These are phyloP conservation scores for Coemansia sp. DNA, from an alignment of 192 early-diverging fungal species.

Conservation along the genomic window DNA sequence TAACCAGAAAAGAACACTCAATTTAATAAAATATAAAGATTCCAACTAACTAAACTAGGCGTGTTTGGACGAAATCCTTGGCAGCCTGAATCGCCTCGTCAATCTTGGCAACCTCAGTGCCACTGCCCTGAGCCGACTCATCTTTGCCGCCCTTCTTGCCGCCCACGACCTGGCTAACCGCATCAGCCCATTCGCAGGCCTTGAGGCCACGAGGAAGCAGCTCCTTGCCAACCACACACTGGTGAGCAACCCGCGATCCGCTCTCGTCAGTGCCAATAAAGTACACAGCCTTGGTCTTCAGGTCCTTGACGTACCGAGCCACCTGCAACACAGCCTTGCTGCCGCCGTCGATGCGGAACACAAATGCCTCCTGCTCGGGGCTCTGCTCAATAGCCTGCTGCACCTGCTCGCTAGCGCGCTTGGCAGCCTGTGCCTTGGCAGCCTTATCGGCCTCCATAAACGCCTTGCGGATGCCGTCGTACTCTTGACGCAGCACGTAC, in stretches of 20 bases:
- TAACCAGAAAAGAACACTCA: background rate
- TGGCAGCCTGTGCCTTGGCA: slow-evolving; percentile 77
- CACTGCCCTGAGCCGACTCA: slow-evolving; percentile 88
- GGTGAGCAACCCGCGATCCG: slow-evolving; percentile 70
- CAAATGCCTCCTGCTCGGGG: slow-evolving; percentile 54
- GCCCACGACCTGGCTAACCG: slow-evolving; percentile 76
- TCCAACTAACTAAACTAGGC: background rate
- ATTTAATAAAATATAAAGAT: background rate
- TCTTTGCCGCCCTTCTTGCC: slow-evolving; percentile 96
- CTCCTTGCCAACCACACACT: slow-evolving; percentile 78
- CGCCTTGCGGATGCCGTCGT: slow-evolving; percentile 70
- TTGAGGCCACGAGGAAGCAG: slow-evolving; percentile 76
- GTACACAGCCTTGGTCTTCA: slow-evolving; percentile 81
- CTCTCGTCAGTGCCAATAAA: slow-evolving; percentile 73
- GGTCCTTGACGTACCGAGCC: slow-evolving; percentile 72
- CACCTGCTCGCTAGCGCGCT: slow-evolving; percentile 77
- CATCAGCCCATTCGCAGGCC: slow-evolving; percentile 88
- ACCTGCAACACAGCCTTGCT: slow-evolving; percentile 83
- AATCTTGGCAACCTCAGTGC: slow-evolving; percentile 60
- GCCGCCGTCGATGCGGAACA: slow-evolving; percentile 64
- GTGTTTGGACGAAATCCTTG: slow-evolving; percentile 66
- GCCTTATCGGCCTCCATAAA: slow-evolving; percentile 90
- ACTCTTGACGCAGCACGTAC: slow-evolving; percentile 67
- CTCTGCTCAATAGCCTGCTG: slow-evolving; percentile 69
- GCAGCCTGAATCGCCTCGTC: slow-evolving; percentile 77